Evolutionary conservation across 805 yeast species (phyloP), one percentile per base, ranked within the genome.

Genomic region (Zygoascus tannicola): DNA sequence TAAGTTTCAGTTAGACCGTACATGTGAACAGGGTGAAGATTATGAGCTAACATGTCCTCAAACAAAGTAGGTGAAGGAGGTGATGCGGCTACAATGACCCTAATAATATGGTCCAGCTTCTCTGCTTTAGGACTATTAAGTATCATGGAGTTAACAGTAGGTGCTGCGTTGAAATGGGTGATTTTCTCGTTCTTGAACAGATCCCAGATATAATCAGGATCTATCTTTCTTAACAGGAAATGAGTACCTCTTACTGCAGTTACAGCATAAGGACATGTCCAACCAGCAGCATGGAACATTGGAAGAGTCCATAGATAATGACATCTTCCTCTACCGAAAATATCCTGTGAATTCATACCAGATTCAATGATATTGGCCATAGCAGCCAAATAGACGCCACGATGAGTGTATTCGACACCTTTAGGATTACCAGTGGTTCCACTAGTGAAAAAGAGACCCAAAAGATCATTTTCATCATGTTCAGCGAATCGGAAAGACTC

Each of bases 381-480:
- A 2, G 66, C 55, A 7, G 57, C 55, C 22, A 62, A 45, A 44
- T 62, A 62, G 46, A 58, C 56, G 5, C 63, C 61, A 5, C 66
- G 50, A 40, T 63, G 60, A 23, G 65, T 58, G 49, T 57, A 63
- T 41, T 62, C 66, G n/a, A 63, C 68, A 5, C 62, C 67, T 43
- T 62, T 62, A 23, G 67, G 67, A 14, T 47, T 49, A 2, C 66
- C 66, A 8, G 67, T 62, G 19, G 67, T 62, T 18, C 67, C 67
- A 3, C 60, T 52, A 4, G 67, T 62, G 50, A 62, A 62, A 41
- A 43, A 56, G 14, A 55, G 50, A 3, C 57, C 57, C 26, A 55
- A 32, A 4, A 48, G 33, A 4, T 48, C 44, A 43, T 52, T 40
- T 33, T 56, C 60, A 35, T 54, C 55, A 3, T 44, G 44, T 35